Percentiles rank a stretch among this genome's conserved stretches.
Evolutionary conservation across 768 basidiomycete genomes (phyloP).

Genomic region (Suillus subaureus): DNA sequence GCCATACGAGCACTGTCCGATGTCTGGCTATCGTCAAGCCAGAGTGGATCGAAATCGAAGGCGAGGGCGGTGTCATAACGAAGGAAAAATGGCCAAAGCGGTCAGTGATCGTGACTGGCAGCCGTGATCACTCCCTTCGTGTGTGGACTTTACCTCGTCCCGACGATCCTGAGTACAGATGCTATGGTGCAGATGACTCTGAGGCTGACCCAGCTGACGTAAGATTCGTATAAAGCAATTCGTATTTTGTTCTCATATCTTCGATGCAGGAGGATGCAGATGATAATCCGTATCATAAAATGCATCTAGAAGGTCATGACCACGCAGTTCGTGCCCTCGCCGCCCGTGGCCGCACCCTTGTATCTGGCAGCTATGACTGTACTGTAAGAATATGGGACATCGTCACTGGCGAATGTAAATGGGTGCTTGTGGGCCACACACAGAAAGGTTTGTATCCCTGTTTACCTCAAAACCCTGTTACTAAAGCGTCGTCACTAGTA

Average conservation of each 20-base stretch:
- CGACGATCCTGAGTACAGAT: slow-evolving; percentile 75
- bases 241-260: slow-evolving; percentile 6
- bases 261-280: slow-evolving; percentile 58
- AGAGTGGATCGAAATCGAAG: slow-evolving; percentile 77
- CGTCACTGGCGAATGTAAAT: slow-evolving; percentile 77
- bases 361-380: slow-evolving; percentile 96
- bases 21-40: slow-evolving; percentile 97
- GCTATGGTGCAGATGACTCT: slow-evolving; percentile 60
- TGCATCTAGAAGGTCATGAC: slow-evolving; percentile 85
- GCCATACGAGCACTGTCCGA: slow-evolving; percentile 95
- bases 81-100: slow-evolving; percentile 77
- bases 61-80: slow-evolving; percentile 58
- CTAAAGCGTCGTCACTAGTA: slow-evolving; percentile 48
- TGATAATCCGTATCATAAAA: slow-evolving; percentile 88
- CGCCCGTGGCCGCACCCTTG: slow-evolving; percentile 84
- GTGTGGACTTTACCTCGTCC: slow-evolving; percentile 71
- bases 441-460: slow-evolving; percentile 73
- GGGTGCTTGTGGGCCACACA: slow-evolving; percentile 83
- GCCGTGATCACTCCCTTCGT: slow-evolving; percentile 64
- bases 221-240: slow-evolving; percentile 14
- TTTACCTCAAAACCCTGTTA: background rate
- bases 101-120: slow-evolving; percentile 73
- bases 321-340: slow-evolving; percentile 93
- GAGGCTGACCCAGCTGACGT: slow-evolving; percentile 62
- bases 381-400: slow-evolving; percentile 97